Base-by-base conservation (phyloP, 2,329 filamentous ascomycete species). In the Aspergillus sojae region DNA sequence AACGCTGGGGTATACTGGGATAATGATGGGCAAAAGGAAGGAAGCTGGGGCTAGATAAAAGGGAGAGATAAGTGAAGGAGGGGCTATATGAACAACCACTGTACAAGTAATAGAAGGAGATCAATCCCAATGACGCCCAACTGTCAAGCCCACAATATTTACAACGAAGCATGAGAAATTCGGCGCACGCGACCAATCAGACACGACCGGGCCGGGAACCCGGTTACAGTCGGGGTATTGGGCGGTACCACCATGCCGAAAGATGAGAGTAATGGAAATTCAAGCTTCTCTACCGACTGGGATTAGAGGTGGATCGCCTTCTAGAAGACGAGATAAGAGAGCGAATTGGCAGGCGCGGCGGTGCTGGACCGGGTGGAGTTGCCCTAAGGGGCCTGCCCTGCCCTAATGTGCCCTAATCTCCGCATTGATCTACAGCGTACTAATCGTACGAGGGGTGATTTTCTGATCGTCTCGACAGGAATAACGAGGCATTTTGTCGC, bases 201-300 rank as follows among this genome's bases (percentile, higher is more conserved):
- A 66, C 32, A 30, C 54, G 41, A 65, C 65, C 64, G 65, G 65
- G 57, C 65, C 64, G 65, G 64, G 28, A 56, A 60, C 53, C 64
- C 65, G 65, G 65, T 62, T 64, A 64, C 57, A 55, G 46, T 65
- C 63, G 65, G 65, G 57, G 61, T 46, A 46, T 62, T 62, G 30
- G 36, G 50, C 48, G 56, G 61, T 54, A 58, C 45, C 64, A 39
- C 45, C 41, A 60, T 57, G 57, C 65, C 65, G 64, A 67, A 60
- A 53, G 53, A 12, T 55, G 52, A 60, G 34, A 28, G 52, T 61
- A 65, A 65, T 63, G 61, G 54, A 62, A 64, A 66, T 58, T 56
- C 57, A 64, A 62, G 54, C 63, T 61, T 62, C 53, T 30, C 16
- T 26, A 41, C 50, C 57, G 28, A 58, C 48, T 46, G 41, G 55